Evolutionary conservation across 2,329 filamentous ascomycete genomes (phyloP), one percentile per base, ranked within the genome.

Genomic region (Coleophoma eucalyptorum): DNA sequence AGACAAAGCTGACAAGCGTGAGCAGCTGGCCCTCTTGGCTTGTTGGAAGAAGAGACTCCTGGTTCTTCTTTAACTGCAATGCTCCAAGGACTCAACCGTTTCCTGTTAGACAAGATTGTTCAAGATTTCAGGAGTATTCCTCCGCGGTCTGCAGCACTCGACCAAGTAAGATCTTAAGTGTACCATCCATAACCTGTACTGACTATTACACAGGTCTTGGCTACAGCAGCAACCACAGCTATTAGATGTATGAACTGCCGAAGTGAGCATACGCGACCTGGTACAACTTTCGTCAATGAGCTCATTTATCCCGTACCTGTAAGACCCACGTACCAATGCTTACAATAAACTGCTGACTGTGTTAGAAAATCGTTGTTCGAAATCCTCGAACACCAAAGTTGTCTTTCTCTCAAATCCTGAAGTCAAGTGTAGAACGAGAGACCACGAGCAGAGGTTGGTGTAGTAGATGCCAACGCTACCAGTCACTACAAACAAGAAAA

Each of bases 391-490:
- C 71, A 45, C 77, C 70, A 48, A 80, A 75, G 65, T 78, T 74
- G 60, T 89, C 79, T 47, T 99, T 99, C 66, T 96, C 91, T 0
- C 89, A 94, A 63, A 84, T 97, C 43, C 74, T 99, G n/a, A 96
- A 97, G 67, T 84, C 84, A 48, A 96, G 91, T 57, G 86, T 99
- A 31, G 93, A 97, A 69, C 80, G 90, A 48, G 90, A 97, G 66
- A 88, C 89, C 11, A 90, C 89, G 43, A 91, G 89, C 42, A 84
- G 93, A 61, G 94, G 94, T 6, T 99, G 92, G 92, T 99, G 94
- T 66, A 87, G 87, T 57, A 84, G 87, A 63, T 99, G 95, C 66
- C 88, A 91, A 58, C 82, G 90, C 20, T 97, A 99, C 66, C 91
- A 96, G 67, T 88, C 88, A 48, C 83, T 97, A 48, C 83, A 86